Base-by-base conservation (phyloP, 179 eudicot species). In the Spinacia oleracea region DNA sequence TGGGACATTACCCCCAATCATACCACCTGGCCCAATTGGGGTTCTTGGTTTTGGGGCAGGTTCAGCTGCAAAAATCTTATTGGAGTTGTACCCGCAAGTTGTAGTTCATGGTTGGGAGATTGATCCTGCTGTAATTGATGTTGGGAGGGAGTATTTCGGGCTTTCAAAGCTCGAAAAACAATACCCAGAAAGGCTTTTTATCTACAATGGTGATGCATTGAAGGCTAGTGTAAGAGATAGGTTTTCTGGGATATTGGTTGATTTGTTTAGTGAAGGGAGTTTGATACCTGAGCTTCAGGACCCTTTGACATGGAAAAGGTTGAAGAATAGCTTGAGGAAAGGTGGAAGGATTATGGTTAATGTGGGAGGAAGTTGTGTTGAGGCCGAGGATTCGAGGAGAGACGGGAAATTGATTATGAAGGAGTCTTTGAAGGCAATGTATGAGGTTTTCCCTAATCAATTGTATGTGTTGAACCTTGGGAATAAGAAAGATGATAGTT, bases 311-410 rank as follows among this genome's bases (percentile, higher is more conserved):
- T 95, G 98, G 98, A 80, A 79, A 74, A 88, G 51, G 79, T 34
- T 95, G 93, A 93, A 79, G 85, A 67, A 55, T 64, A 83, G 78
- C 51, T 75, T 93, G 88, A 90, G 89, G 82, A 78, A 68, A 35
- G 98, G 97, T 7, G 98, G 98, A 80, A 89, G 95, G 83, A 86
- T 95, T 21, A 95, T 95, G 95, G 97, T 91, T 84, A 95, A 95
- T 84, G 90, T 93, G 0, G 97, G 98, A 0, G 98, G 98, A 58
- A 91, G 92, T 74, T 95, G 97, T 75, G 97, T 95, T 29, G 98
- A 93, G 84, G 81, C 97, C 1, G 97, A 95, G 84, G 97, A 91
- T 86, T 73, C 82, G 5, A 80, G 83, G 70, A 89, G 83, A 20
- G 92, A 95, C 75, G 98, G 98, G 81, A 89, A 75, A 46, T 74